Evolutionary conservation across 1,284 basidiomycete genomes (phyloP), one percentile per base, ranked within the genome.

Genomic region (Paramarasmius palmivorus): DNA sequence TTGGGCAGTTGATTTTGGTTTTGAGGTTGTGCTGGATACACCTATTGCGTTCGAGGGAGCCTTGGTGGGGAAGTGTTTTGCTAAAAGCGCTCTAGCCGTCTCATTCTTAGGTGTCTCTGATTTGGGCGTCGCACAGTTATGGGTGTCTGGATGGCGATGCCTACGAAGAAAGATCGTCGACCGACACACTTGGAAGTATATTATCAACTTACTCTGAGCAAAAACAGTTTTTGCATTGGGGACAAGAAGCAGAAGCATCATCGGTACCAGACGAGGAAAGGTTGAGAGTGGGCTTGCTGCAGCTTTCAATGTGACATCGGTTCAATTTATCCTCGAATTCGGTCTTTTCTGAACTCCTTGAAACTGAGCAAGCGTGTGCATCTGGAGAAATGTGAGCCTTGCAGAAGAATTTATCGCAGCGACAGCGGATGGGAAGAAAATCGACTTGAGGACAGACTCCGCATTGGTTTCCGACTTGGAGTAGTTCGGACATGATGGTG

Each of bases 391-490:
- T 76, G 64, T 90, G 86, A 25, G 75, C 67, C 35, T 71, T 73
- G 68, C 86, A 88, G 66, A 78, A 88, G 47, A 73, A 63, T 26
- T 68, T 63, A 22, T 72, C 65, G 68, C 86, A 88, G 22, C 58
- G 53, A 65, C 86, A 89, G 49, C 67, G 66, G 56, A 86, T 82
- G n/a, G 86, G 86, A 1, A 88, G 75, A 60, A 88, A 83, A 70
- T 88, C 84, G 59, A 57, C 77, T 74, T 71, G 84, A 86, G 26
- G 72, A 69, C 19, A 48, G 39, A 81, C 64, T 39, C 81, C 70
- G 64, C 86, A 88, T 56, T 78, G 79, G 26, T 77, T 71, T 49
- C 85, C 85, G 57, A 86, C 68, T 15, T 63, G 60, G 51, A 71
- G 64, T 20, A 78, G 57, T 53, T 76, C 72, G n/a, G 55, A 48